Evolutionary conservation across 2,329 filamentous ascomycete genomes (phyloP).

Genomic region (Lasiodiplodia sp.): DNA sequence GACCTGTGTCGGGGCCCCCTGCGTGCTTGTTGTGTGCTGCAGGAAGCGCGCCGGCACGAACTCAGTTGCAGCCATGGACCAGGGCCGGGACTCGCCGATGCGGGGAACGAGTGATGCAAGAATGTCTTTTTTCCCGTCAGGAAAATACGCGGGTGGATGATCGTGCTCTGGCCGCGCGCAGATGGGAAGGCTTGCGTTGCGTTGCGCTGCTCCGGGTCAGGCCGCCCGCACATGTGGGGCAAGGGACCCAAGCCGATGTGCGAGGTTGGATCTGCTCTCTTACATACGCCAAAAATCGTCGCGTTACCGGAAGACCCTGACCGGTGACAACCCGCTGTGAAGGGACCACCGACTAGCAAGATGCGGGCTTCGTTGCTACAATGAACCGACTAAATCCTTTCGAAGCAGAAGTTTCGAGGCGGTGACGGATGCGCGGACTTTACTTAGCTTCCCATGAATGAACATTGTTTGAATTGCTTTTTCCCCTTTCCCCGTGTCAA

Average conservation of each 20-base stretch:
- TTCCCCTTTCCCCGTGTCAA: too few species aligned
- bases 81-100: neutral
- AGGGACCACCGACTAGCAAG: neutral
- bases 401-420: too few species aligned
- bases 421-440: too few species aligned
- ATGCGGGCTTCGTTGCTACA: too few species aligned
- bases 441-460: too few species aligned
- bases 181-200: neutral
- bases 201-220: neutral
- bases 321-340: neutral
- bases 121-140: neutral
- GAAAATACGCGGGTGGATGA: too few species aligned
- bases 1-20: neutral
- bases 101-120: neutral
- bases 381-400: neutral
- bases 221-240: neutral
- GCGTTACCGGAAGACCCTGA: neutral
- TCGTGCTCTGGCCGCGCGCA: too few species aligned
- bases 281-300: neutral
- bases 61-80: constrained; percentile 11
- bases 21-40: neutral
- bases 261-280: neutral
- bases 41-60: constrained; percentile 26
- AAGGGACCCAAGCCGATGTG: neutral
- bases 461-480: too few species aligned